Evolutionary conservation across 148 eudicot species (phyloP), one percentile per base, ranked within the genome.

Genomic region (Pharnaceum exiguum): DNA sequence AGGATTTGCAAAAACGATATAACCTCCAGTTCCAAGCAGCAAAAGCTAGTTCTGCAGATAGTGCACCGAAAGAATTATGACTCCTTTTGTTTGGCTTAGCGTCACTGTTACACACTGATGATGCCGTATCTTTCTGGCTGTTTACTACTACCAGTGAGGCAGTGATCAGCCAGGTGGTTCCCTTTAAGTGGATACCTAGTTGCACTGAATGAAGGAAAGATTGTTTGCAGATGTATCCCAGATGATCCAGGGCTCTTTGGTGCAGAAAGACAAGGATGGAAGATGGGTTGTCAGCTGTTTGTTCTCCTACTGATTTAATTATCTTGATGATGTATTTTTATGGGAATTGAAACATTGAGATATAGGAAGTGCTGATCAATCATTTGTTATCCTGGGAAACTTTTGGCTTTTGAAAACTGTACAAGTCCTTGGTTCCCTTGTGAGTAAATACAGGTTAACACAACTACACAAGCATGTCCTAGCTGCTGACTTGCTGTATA

Each of bases 1-100:
- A 79, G 81, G 91, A 85, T 55, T 39, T 93, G 72, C 95, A 82
- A 63, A 81, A 73, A 60, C 88, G 78, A 50, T 74, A 72, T 40
- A 53, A 76, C 25, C 52, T 76, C 37, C 85, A 88, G 36, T 73
- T 73, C 62, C 89, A 82, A 65, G 83, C 87, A 23, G 67, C 79
- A 33, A 82, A 83, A 53, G 64, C 71, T 57, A 68, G 60, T 55
- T 64, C 89, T 19, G 74, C 58, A 36, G 90, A 79, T 48, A 52
- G 24, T 40, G n/a, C 66, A 62, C 67, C 58, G 21, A 79, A 79
- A 59, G 83, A 83, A 57, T 37, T 49, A 35, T 62, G 60, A 49
- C 60, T 10, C 51, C 31, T 12, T n/a, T 0, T 18, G 22, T 23
- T 27, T 38, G 36, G 7, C 42, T 3, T 42, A 0, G 30, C 50